Evolutionary conservation across 805 yeast genomes (phyloP), one percentile per base, ranked within the genome.

Genomic region (Hanseniaspora guilliermondii): DNA sequence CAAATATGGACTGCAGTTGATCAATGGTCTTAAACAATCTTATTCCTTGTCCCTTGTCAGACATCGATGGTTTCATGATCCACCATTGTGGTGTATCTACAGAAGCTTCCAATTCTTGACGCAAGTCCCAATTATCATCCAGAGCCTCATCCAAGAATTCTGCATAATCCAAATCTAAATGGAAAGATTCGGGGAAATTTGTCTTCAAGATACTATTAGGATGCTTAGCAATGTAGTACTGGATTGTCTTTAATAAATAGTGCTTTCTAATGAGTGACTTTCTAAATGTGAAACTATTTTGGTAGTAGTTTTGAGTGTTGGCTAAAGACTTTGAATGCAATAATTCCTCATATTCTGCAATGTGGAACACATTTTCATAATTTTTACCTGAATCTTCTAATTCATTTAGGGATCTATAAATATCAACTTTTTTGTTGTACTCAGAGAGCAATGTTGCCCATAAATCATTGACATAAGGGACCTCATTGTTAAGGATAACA

Each of bases 41-140:
- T 49, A 93, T 91, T 0, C 98, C 98, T 65, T 93, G 96, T 11
- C 96, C 98, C 64, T 91, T 83, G 64, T 93, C 98, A 62, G 95
- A 85, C 96, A 93, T 88, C 59, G 95, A 82, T 16, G 98, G 98
- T 65, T 93, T 93, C 65, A 93, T 73, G 38, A 93, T 93, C 89
- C 94, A 91, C 47, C 83, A 77, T 59, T 76, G 79, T 21, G 64
- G 61, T 14, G 57, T 56, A 17, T 72, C 74, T 14, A 77, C 78
- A 11, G 67, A 65, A 5, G 32, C n/a, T 56, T 82, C 83, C 35
- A 93, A 70, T 60, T 85, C 96, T 52, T 83, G 83, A 56, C 95
- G 71, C 49, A 93, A 72, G 63, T 91, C 98, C 71, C 85, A 89
- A 38, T 85, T 82, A 62, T 93, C 98, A 66, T 91, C 97, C 46